phyloP scores from a whole-genome alignment of 208 protist genomes.

The Herpetomonas tarakana region DNA sequence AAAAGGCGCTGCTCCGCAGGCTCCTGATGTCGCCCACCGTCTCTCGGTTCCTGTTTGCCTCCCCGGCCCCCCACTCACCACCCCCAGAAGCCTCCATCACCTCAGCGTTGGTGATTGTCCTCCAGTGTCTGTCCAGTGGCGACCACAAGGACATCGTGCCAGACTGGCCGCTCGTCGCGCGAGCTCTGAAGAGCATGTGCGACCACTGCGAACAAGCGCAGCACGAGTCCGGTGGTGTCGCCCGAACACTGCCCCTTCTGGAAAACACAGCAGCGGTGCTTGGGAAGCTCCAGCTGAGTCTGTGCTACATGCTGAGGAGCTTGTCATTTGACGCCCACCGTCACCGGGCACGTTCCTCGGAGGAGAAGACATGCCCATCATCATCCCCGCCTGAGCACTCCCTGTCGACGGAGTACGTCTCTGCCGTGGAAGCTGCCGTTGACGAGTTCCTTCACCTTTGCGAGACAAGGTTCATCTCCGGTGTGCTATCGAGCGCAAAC shows the following conservation, averaged over 20 bases:
- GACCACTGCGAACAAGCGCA: neutral
- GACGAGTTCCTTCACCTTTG: neutral
- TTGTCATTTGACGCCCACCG: conserved; percentile 41
- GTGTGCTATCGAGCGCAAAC: too few species aligned
- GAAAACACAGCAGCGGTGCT: conserved; percentile 46
- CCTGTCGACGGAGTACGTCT: neutral
- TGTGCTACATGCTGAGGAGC: conserved; percentile 43
- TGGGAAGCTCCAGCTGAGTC: conserved; percentile 56
- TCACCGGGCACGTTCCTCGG: too few species aligned
- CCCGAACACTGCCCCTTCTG: conserved; percentile 10
- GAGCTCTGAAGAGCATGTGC: conserved; percentile 2
- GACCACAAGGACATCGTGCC: conserved; percentile 39
- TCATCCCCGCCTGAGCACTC: too few species aligned
- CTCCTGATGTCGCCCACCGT: conserved; percentile 16
- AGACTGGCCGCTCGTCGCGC: conserved; percentile 39
- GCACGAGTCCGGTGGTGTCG: neutral
- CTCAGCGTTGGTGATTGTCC: conserved; percentile 21
- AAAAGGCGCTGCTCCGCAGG: conserved; percentile 31
- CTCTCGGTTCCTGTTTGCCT: conserved; percentile 16
- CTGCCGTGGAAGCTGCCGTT: neutral
- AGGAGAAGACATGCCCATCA: too few species aligned
- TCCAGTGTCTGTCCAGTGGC: conserved; percentile 65
- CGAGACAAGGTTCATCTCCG: too few species aligned
- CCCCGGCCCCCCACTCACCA: neutral
- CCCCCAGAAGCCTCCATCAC: conserved; percentile 4